Evolutionary conservation across 2,329 filamentous ascomycete genomes (phyloP), one percentile per base, ranked within the genome.

Genomic region (Phyllosticta citribraziliensis): DNA sequence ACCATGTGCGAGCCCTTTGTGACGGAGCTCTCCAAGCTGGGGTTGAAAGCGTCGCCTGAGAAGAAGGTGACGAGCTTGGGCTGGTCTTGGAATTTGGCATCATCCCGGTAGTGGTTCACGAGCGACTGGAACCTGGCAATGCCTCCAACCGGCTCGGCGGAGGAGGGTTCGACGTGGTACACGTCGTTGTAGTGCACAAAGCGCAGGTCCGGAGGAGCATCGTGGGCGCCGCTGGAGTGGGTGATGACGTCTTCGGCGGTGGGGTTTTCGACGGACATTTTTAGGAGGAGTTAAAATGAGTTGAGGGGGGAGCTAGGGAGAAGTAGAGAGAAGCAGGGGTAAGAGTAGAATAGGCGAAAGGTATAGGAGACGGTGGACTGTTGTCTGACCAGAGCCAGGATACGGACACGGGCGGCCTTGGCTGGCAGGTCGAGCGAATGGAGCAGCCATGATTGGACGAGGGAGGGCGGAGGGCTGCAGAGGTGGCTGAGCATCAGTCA

Each of bases 1-100:
- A 96, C 86, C 92, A 96, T 96, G 74, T 96, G 92, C 66, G 85
- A 81, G 54, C 89, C 91, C 76, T 96, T 96, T 2, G 91, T 96
- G 35, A 96, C 86, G 19, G 88, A 89, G 68, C 88, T 93, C 74
- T 96, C 91, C 62, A 96, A 76, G 67, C 89, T 93, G 0, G 92
- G 91, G 71, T 96, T 96, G 75, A 94, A 97, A 10, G 88, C 91
- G 80, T 96, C 92, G 47, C 91, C 91, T 2, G 91, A 96, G 74
- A 96, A 97, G 66, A 96, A 81, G 1, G 89, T 92, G 57, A 95
- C 70, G 3, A 91, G 75, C 50, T 82, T 78, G 1, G 89, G 78
- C 70, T 89, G 86, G 19, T 76, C 83, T 56, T 79, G 72, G 70
- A 84, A 94, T 56, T 78, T 78, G 52, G 81, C 73, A 57, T 83